A percentile compares a stretch with the other conserved stretches of the same genome.
These are phyloP conservation scores for Heritiera littoralis DNA, from an alignment of 345 rosid species.

Conservation along the genomic window DNA sequence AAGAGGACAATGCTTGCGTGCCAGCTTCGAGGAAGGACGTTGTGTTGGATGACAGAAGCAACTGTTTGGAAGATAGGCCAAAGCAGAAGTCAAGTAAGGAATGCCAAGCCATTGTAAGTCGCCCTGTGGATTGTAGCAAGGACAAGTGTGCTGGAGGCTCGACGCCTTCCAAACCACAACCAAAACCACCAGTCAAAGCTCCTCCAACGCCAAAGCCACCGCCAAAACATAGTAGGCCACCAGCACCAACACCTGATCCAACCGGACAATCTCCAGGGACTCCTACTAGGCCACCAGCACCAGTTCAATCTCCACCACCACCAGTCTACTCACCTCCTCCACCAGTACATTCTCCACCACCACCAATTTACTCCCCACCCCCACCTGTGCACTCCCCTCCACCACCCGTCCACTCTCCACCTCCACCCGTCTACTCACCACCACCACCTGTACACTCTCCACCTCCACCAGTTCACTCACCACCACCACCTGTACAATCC, in stretches of 20 bases:
- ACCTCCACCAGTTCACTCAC: constrained; percentile 11
- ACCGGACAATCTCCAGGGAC: background rate
- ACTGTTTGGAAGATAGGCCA: constrained; percentile 57
- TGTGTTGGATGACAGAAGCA: constrained; percentile 46
- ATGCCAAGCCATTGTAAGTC: constrained; percentile 50
- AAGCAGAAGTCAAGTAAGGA: constrained; percentile 38
- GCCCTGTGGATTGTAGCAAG: constrained; percentile 72
- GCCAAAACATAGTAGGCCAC: background rate
- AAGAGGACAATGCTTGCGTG: constrained; percentile 46
- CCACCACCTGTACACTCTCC: constrained; percentile 28
- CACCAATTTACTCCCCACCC: constrained; percentile 31
- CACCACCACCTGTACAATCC: constrained; percentile 20
- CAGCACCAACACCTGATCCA: background rate
- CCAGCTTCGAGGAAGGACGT: constrained; percentile 30
- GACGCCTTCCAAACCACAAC: constrained; percentile 26
- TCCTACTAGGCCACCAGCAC: constrained; percentile 2
- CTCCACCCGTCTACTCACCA: constrained; percentile 28
- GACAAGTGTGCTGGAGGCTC: constrained; percentile 44
- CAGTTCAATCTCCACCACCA: constrained; percentile 30
- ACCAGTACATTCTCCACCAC: constrained; percentile 32
- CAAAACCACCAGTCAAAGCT: constrained; percentile 12
- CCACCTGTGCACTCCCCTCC: constrained; percentile 40
- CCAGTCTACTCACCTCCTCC: constrained; percentile 30
- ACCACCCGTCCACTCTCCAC: constrained; percentile 33
- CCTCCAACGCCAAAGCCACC: background rate